Conservation (phyloP, 139 green algal genomes). For the Chlorella sorokiniana region DNA sequence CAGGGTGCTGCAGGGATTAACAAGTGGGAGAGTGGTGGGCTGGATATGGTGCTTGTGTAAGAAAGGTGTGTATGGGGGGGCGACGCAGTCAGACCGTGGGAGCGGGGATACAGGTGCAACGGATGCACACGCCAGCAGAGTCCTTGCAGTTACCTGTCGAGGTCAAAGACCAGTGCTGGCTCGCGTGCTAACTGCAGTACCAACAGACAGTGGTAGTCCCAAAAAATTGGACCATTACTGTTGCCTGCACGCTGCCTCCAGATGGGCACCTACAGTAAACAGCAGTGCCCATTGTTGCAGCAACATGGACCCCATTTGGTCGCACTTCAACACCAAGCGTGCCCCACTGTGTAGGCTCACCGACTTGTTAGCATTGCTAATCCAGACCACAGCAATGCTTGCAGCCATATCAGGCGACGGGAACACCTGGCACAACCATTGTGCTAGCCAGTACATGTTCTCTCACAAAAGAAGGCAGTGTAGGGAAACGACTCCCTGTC, state of each 20-base stretch:
- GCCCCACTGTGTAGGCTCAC: constrained; percentile 6
- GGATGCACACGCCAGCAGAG: no score
- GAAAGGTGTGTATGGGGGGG: no score
- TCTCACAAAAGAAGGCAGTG: constrained; percentile 58
- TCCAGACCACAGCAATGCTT: constrained; percentile 43
- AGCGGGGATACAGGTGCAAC: no score
- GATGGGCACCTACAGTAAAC: constrained; percentile 37
- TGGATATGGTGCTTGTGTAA: not conserved
- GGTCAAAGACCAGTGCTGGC: constrained; percentile 40
- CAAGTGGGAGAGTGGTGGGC: not conserved
- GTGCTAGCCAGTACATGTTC: constrained; percentile 40
- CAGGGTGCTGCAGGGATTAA: constrained; percentile 8
- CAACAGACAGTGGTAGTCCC: constrained; percentile 60
- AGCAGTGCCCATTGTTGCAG: not conserved
- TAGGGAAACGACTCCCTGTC: constrained; percentile 8
- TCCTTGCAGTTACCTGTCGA: constrained; percentile 48
- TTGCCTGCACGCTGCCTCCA: constrained; percentile 42
- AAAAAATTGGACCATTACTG: constrained; percentile 30
- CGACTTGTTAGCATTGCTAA: constrained; percentile 45
- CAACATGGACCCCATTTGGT: no score
- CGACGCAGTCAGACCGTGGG: no score
- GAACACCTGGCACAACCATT: not conserved
- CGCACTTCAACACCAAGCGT: not conserved
- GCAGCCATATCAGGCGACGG: not conserved
- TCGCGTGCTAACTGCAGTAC: not conserved